Conservation (phyloP, 768 basidiomycete genomes). For the Boletus vermiculosoides region DNA sequence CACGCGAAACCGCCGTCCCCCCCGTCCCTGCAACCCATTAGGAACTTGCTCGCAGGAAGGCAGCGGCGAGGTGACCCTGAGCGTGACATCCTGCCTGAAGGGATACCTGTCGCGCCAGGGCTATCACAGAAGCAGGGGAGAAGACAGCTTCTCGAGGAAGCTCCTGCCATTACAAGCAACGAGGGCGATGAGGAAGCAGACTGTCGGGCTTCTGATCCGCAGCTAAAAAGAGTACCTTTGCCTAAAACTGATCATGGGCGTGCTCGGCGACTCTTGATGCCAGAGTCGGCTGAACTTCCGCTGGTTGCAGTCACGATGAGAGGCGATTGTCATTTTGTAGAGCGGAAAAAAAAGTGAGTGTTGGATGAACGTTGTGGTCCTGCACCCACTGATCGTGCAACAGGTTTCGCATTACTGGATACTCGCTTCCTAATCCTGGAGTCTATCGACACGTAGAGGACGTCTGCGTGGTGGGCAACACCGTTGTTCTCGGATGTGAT, state of each 20-base stretch:
- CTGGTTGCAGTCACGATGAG: slow-evolving; percentile 47
- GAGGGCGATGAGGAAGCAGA: slow-evolving; percentile 16
- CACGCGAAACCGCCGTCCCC: not conserved
- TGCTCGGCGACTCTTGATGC: slow-evolving; percentile 33
- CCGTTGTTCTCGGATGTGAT: slow-evolving; percentile 44
- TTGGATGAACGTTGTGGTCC: not conserved
- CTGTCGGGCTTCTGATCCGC: slow-evolving; percentile 18
- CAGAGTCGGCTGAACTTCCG: slow-evolving; percentile 31
- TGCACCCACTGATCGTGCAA: slow-evolving; percentile 15
- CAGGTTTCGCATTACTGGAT: slow-evolving; percentile 37
- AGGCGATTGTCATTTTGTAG: slow-evolving; percentile 44
- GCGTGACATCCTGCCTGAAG: slow-evolving; percentile 1
- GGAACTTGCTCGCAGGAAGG: slow-evolving; percentile 9
- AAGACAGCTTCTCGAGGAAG: slow-evolving; percentile 5
- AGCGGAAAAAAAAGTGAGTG: slow-evolving; percentile 33
- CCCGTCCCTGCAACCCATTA: slow-evolving; percentile 15
- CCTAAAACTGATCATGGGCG: slow-evolving; percentile 34
- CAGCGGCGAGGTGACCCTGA: slow-evolving; percentile 7
- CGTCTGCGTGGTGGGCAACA: slow-evolving; percentile 42
- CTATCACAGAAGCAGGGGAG: slow-evolving; percentile 9
- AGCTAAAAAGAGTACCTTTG: slow-evolving; percentile 29
- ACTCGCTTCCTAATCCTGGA: slow-evolving; percentile 39
- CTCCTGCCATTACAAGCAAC: slow-evolving; percentile 13
- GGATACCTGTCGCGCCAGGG: not conserved
- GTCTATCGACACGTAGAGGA: slow-evolving; percentile 45